Evolutionary conservation across 169 alveolate genomes (phyloP), one percentile per base, ranked within the genome.

Genomic region (Theileria orientalis): DNA sequence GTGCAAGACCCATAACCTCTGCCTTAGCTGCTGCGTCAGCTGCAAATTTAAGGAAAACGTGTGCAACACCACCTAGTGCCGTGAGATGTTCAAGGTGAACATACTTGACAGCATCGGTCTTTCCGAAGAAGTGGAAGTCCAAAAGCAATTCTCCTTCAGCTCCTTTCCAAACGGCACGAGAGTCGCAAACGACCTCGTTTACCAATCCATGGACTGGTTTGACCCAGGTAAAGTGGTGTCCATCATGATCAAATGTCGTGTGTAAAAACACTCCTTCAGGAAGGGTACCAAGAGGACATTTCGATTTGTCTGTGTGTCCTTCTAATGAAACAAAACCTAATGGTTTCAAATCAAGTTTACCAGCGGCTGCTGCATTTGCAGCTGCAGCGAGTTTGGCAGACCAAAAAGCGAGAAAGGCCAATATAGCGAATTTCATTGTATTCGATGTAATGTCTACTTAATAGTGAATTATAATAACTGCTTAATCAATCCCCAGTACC

Each of bases 11-110:
- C 19, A 49, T 9, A 9, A 49, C 60, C 60, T 13, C 25, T 16
- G 27, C 60, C 19, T 9, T 32, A 33, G 60, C 27, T 11, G n/a
- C n/a, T 0, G 27, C 60, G 2, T 8, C 60, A n/a, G 25, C 19
- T 49, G 7, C 7, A 49, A 49, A 16, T 0, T n/a, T 49, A 33
- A 0, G 25, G 27, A 49, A 49, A 13, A n/a, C n/a, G n/a, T n/a
- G n/a, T n/a, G n/a, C n/a, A n/a, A n/a, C n/a, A n/a, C n/a, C n/a
- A n/a, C n/a, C n/a, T n/a, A n/a, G n/a, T n/a, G n/a, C n/a, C n/a
- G n/a, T n/a, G n/a, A n/a, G n/a, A n/a, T n/a, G n/a, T 49, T 49
- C 60, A 0, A 49, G 27, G 60, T 49, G 60, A 5, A 49, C 60
- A 49, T 21, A 49, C 60, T 49, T 49, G 35, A 21, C n/a, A 13